Conservation (phyloP, 164 flowering plant species). For the Tetracentron sinense region DNA sequence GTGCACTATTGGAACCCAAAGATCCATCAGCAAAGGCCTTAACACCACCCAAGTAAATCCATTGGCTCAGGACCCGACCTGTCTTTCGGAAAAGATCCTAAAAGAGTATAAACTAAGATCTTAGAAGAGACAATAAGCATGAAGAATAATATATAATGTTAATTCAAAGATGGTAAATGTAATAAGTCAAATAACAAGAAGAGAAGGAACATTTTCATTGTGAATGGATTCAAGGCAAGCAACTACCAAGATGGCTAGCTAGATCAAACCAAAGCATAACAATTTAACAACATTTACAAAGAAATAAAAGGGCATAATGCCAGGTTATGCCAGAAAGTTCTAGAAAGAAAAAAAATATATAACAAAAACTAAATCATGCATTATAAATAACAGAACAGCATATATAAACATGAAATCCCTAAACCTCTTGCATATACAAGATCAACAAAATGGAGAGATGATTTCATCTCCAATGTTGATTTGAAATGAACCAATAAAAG, state of each 20-base stretch:
- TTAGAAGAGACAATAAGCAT: background rate
- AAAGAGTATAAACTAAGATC: background rate
- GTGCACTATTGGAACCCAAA: constrained; percentile 90
- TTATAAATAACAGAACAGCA: no score
- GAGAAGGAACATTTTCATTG: background rate
- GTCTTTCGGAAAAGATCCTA: constrained; percentile 52
- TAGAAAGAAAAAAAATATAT: no score
- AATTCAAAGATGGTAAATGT: background rate
- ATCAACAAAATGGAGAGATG: background rate
- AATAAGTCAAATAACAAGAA: background rate
- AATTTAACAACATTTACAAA: background rate
- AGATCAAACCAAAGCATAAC: background rate
- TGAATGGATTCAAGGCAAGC: background rate
- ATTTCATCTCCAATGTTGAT: background rate
- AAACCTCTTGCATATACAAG: no score
- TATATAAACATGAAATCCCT: no score
- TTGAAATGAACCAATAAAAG: no score
- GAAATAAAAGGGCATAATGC: no score
- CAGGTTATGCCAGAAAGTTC: background rate
- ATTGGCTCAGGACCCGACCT: constrained; percentile 55
- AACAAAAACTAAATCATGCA: no score
- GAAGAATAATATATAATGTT: background rate
- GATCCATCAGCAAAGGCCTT: constrained; percentile 97
- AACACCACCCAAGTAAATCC: constrained; percentile 90
- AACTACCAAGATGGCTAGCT: background rate